A percentile compares a stretch with the other conserved stretches of the same genome.
These are phyloP conservation scores for Ceratocystis destructans DNA, from an alignment of 2,329 filamentous ascomycete species.

Conservation along the genomic window DNA sequence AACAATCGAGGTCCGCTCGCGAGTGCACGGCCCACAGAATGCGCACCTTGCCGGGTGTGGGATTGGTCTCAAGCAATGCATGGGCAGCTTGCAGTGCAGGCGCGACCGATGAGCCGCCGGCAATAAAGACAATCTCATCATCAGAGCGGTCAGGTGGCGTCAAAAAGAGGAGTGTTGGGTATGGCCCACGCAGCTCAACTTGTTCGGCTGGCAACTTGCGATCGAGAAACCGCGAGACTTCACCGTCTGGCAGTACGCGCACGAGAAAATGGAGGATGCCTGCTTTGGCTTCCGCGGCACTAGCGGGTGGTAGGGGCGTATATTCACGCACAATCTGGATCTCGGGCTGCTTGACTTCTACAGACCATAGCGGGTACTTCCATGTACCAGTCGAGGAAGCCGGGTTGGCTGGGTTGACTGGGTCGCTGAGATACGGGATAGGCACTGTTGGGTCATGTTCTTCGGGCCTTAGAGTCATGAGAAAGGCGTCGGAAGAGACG, in stretches of 20 bases:
- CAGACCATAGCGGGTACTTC: constrained; percentile 59
- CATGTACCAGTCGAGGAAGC: constrained; percentile 23
- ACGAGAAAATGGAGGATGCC: constrained; percentile 58
- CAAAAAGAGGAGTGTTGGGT: constrained; percentile 47
- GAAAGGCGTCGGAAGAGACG: constrained; percentile 53
- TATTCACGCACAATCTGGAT: constrained; percentile 85
- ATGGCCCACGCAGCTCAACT: constrained; percentile 67
- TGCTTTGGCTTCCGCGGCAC: constrained; percentile 24
- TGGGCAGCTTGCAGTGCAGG: constrained; percentile 71
- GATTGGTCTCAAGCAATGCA: constrained; percentile 36
- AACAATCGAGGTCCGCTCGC: constrained; percentile 37
- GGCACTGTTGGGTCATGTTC: constrained; percentile 18
- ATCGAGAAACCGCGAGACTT: constrained; percentile 73
- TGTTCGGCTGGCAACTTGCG: constrained; percentile 45
- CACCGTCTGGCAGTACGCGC: constrained; percentile 62
- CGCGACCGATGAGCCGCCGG: constrained; percentile 84
- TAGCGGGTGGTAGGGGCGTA: constrained; percentile 59
- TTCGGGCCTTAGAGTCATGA: constrained; percentile 48
- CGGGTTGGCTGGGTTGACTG: constrained; percentile 8
- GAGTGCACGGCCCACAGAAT: constrained; percentile 70
- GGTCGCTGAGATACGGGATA: constrained; percentile 21
- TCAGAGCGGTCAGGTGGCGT: constrained; percentile 24
- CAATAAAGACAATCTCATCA: constrained; percentile 60
- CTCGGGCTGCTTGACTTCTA: constrained; percentile 89
- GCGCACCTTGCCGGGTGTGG: constrained; percentile 34